phyloP scores from a whole-genome alignment of 441 rosid genomes.

The Metrosideros polymorpha region DNA sequence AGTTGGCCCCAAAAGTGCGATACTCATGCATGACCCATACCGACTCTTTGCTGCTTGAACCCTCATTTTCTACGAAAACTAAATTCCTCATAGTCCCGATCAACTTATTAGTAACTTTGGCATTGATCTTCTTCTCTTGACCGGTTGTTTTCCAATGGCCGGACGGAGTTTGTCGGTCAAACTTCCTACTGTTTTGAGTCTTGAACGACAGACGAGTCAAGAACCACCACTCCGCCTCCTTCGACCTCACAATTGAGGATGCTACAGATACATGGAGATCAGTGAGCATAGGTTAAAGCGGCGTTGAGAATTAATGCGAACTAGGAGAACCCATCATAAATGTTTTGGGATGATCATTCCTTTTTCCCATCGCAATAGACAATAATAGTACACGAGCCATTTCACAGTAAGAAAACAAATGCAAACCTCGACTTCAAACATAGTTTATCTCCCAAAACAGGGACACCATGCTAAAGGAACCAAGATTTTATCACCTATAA shows the following conservation, averaged over 20 bases:
- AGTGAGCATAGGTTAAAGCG: not conserved
- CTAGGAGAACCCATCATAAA: not conserved
- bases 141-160: not conserved
- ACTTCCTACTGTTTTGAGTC: not conserved
- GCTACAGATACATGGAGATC: not conserved
- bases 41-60: not conserved
- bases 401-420: not conserved
- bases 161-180: not conserved
- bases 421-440: not conserved
- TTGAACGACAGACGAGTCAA: not conserved
- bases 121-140: not conserved
- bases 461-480: not conserved
- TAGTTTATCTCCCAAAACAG: not conserved
- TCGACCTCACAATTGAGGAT: not conserved
- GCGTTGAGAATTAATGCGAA: not conserved
- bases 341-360: not conserved
- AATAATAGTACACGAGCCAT: not conserved
- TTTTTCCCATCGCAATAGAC: not conserved
- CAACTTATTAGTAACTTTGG: not conserved
- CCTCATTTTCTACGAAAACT: not conserved
- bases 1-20: not conserved
- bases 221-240: constrained; percentile 1
- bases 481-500: not conserved
- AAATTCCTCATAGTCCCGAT: not conserved
- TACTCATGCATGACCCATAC: constrained; percentile 7